Conservation (phyloP, 2,329 filamentous ascomycete species). For the Sporothrix mexicana region DNA sequence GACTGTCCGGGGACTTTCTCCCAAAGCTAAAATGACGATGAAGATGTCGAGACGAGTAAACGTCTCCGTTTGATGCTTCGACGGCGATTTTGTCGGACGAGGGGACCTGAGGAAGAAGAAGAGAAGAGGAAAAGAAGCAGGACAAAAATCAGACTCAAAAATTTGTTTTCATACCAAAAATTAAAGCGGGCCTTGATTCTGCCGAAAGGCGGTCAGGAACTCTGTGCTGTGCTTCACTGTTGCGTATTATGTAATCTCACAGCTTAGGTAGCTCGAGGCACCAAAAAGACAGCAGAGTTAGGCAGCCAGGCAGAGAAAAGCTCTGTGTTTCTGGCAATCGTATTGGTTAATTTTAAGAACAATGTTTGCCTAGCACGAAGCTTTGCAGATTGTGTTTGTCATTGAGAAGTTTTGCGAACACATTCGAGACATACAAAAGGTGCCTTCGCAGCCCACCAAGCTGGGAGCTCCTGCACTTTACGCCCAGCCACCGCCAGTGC, state of each 20-base stretch:
- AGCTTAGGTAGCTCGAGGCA: neutral
- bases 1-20: slow-evolving; percentile 99
- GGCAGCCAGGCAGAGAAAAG: neutral
- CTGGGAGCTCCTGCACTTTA: slow-evolving; percentile 19
- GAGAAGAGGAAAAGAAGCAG: slow-evolving; percentile 37
- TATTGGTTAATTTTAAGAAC: neutral
- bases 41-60: slow-evolving; percentile 43
- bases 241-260: slow-evolving; percentile 13
- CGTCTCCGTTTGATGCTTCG: slow-evolving; percentile 92
- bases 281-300: slow-evolving; percentile 4
- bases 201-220: slow-evolving; percentile 32
- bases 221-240: neutral
- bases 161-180: slow-evolving; percentile 35
- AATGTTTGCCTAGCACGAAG: neutral
- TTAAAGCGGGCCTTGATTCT: slow-evolving; percentile 32
- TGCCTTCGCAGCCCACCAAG: neutral
- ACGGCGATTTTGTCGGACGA: slow-evolving; percentile 99
- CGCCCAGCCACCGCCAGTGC: slow-evolving; percentile 31
- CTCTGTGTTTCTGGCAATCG: neutral
- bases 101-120: slow-evolving; percentile 64
- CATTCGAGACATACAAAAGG: slow-evolving; percentile 1
- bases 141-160: neutral
- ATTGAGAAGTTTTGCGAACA: neutral
- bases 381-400: neutral
- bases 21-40: slow-evolving; percentile 73